phyloP scores from a whole-genome alignment of 768 basidiomycete species.

The Pisolithus marmoratus region DNA sequence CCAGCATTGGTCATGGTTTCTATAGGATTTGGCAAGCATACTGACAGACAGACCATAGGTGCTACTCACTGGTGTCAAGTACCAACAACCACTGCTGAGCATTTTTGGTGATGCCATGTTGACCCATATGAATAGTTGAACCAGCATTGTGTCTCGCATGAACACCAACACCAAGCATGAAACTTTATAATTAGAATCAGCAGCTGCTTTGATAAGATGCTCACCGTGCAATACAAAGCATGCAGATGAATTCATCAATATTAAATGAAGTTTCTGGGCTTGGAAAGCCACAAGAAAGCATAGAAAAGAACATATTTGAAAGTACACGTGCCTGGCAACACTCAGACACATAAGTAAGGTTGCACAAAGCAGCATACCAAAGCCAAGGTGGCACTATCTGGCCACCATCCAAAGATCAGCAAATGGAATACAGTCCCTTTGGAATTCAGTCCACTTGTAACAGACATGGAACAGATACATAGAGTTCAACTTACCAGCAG shows the following conservation, averaged over 20 bases:
- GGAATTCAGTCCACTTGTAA: constrained; percentile 60
- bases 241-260: too few species aligned
- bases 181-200: too few species aligned
- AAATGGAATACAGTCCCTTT: constrained; percentile 87
- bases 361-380: constrained; percentile 50
- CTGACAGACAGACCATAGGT: neutral
- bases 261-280: too few species aligned
- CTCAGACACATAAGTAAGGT: constrained; percentile 1
- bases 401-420: constrained; percentile 75
- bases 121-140: constrained; percentile 83
- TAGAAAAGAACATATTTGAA: too few species aligned
- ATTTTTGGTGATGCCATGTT: constrained; percentile 67
- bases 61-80: constrained; percentile 73
- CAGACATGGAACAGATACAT: constrained; percentile 44
- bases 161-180: too few species aligned
- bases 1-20: constrained; percentile 84
- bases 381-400: constrained; percentile 83
- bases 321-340: too few species aligned
- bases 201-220: constrained; percentile 33
- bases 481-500: constrained; percentile 74
- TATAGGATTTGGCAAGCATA: constrained; percentile 21
- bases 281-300: too few species aligned
- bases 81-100: constrained; percentile 85
- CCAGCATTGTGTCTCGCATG: constrained; percentile 91
- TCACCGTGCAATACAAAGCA: too few species aligned